Percentiles rank a stretch among this genome's conserved stretches.
Conservation (phyloP, 306 rosid species). For the Rosa lucieae region DNA sequence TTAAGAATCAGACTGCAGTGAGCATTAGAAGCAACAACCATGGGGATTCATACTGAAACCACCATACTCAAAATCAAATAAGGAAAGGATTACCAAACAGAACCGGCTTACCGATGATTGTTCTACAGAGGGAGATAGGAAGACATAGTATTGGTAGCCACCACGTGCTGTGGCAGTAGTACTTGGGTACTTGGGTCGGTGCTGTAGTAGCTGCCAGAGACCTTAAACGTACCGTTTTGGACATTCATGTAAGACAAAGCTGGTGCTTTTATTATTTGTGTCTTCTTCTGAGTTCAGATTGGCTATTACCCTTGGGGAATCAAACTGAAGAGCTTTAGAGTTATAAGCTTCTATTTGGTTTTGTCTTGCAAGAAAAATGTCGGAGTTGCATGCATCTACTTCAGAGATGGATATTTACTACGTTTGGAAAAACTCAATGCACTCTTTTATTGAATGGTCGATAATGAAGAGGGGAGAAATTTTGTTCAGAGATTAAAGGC, state of each 20-base stretch:
- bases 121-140: not conserved
- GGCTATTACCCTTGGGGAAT: not conserved
- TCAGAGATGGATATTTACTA: not conserved
- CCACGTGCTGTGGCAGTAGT: not conserved
- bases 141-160: not conserved
- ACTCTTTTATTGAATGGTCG: not conserved
- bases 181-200: not conserved
- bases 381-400: not conserved
- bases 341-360: not conserved
- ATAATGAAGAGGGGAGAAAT: not conserved
- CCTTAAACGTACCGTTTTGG: not conserved
- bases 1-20: slow-evolving; percentile 4
- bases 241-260: not conserved
- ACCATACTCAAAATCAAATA: not conserved
- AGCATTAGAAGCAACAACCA: not conserved
- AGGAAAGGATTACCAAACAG: not conserved
- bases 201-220: not conserved
- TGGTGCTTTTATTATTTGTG: not conserved
- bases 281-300: not conserved
- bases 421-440: not conserved
- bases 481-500: not conserved
- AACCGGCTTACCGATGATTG: slow-evolving; percentile 2
- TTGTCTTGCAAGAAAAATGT: not conserved
- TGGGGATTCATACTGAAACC: not conserved
- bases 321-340: not conserved